Evolutionary conservation across 768 basidiomycete species (phyloP), one percentile per base, ranked within the genome.

Genomic region (Amyloporia xantha): DNA sequence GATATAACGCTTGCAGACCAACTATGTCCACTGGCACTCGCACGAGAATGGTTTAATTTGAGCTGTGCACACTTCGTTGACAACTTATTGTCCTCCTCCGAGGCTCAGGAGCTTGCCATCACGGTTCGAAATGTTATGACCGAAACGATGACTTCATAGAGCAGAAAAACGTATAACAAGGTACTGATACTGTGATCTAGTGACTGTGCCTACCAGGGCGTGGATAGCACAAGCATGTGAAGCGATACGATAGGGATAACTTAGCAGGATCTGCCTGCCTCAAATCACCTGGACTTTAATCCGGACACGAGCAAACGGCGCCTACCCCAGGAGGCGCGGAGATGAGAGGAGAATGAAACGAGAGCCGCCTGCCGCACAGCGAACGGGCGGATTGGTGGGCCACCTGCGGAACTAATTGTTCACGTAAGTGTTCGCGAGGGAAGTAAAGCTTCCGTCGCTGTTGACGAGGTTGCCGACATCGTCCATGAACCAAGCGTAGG

Each of bases 401-500:
- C 30, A 33, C 30, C 9, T 15, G 9, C 15, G 30, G 9, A 15
- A 7, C 15, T 33, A 33, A 15, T 40, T 58, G 26, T 54, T 43
- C 47, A 54, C 58, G 58, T 64, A 64, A 26, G 61, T 57, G 41
- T 54, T 30, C 26, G 59, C 62, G 35, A 64, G 57, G 9, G 56
- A 21, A 17, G 52, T 50, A 28, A 62, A 48, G 53, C 52, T 56
- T 33, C 41, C 49, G 53, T 56, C 55, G 44, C 44, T 37, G 54
- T 59, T 59, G 52, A 59, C 58, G 45, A 64, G 58, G 56, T 51
- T 59, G 54, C 50, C 51, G 28, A 45, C 42, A 33, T 50, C 53
- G 45, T 56, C 58, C 54, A 55, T 58, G 57, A 62, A 64, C 54
- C 56, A 62, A 27, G 61, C 61, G 51, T 61, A 62, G 51, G 56